A percentile compares a stretch with the other conserved stretches of the same genome.
Conservation (phyloP, 2,329 filamentous ascomycete species). For the Cytospora piceicola region DNA sequence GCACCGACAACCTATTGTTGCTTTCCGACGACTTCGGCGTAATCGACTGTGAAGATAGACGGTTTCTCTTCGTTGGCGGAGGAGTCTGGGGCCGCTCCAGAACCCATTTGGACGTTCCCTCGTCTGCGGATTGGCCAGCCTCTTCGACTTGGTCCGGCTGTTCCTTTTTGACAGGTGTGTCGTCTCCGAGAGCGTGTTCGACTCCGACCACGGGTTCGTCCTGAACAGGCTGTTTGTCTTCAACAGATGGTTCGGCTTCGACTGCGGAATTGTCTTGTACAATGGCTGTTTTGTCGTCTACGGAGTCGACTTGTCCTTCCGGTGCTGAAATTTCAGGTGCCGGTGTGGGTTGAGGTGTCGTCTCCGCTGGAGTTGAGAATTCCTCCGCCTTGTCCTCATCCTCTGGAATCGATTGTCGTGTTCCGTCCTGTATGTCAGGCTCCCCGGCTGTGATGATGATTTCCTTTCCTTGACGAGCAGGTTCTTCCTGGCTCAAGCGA, state of each 20-base stretch:
- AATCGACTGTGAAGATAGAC: constrained; percentile 29
- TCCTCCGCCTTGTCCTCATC: constrained; percentile 20
- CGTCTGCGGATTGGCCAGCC: not conserved
- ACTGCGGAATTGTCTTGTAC: constrained; percentile 3
- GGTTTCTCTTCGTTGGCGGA: constrained; percentile 23
- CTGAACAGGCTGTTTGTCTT: not conserved
- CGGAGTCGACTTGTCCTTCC: not conserved
- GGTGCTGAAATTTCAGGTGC: not conserved
- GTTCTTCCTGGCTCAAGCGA: constrained; percentile 33
- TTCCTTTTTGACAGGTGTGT: not conserved
- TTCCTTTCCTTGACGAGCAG: constrained; percentile 1
- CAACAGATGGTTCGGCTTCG: not conserved
- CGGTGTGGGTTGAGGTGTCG: not conserved
- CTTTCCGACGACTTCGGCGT: constrained; percentile 24
- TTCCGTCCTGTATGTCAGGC: constrained; percentile 5
- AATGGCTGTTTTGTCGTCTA: constrained; percentile 11
- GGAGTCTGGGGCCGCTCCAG: constrained; percentile 25
- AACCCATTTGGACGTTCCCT: not conserved
- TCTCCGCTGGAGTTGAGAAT: constrained; percentile 24
- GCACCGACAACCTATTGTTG: constrained; percentile 12
- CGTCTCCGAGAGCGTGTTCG: not conserved
- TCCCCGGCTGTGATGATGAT: constrained; percentile 10
- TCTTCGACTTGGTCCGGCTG: not conserved
- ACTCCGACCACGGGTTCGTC: too few relatives aligned
- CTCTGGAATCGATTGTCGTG: not conserved